These are phyloP conservation scores for Oryza officinalis DNA, from an alignment of 176 grass and related monocot genomes.

Conservation along the genomic window DNA sequence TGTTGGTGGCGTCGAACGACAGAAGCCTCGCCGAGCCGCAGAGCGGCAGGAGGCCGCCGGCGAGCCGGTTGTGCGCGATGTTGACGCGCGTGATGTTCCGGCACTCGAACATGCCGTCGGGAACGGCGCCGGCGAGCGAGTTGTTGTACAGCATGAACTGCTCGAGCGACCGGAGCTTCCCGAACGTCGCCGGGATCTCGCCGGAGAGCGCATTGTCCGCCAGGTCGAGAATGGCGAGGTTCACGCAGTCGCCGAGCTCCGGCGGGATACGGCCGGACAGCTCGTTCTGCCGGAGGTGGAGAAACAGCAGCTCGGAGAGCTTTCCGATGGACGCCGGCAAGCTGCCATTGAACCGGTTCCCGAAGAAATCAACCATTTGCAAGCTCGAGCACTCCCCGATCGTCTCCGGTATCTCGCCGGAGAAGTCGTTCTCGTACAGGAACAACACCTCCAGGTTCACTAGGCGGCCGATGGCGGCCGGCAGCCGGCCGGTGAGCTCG, in stretches of 20 bases:
- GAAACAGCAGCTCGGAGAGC: constrained; percentile 60
- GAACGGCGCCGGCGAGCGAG: constrained; percentile 71
- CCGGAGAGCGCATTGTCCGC: constrained; percentile 81
- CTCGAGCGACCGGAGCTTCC: constrained; percentile 64
- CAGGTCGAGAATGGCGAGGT: constrained; percentile 66
- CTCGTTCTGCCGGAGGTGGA: constrained; percentile 86
- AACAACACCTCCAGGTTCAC: constrained; percentile 62
- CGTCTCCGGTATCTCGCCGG: constrained; percentile 62
- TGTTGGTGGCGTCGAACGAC: constrained; percentile 88
- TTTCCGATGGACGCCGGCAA: constrained; percentile 72
- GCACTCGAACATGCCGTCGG: constrained; percentile 87
- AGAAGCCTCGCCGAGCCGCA: constrained; percentile 66
- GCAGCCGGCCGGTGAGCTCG: constrained; percentile 52
- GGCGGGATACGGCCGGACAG: constrained; percentile 66
- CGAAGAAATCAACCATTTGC: constrained; percentile 84
- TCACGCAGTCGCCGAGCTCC: constrained; percentile 62
- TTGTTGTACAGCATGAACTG: constrained; percentile 99
- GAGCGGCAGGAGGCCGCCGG: constrained; percentile 75
- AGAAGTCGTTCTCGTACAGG: constrained; percentile 88
- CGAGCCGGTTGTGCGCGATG: constrained; percentile 81
- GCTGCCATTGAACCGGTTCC: constrained; percentile 73
- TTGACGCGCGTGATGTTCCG: constrained; percentile 91
- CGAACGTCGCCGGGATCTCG: constrained; percentile 63
- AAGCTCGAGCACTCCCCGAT: constrained; percentile 76
- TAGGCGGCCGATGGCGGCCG: constrained; percentile 58